phyloP scores from a whole-genome alignment of 129 eudicot genomes.

The Deinandra increscens region DNA sequence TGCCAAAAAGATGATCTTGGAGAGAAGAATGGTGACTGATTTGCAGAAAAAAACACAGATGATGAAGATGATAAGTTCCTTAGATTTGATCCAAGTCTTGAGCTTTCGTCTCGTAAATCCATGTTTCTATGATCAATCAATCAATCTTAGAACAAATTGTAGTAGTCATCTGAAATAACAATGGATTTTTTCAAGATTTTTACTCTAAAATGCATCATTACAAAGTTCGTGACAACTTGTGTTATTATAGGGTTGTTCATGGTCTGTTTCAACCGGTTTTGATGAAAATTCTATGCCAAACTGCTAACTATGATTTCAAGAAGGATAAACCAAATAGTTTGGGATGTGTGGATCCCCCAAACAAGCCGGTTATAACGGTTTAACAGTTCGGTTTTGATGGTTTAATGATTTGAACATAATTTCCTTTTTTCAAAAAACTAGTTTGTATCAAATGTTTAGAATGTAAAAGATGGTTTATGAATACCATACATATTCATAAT shows the following conservation, averaged over 20 bases:
- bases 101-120: slow-evolving; percentile 78
- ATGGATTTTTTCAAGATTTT: slow-evolving; percentile 20
- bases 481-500: background rate
- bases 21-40: slow-evolving; percentile 84
- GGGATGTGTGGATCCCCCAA: background rate
- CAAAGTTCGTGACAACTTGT: background rate
- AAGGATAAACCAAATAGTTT: background rate
- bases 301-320: background rate
- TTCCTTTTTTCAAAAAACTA: background rate
- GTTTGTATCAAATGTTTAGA: background rate
- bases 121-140: slow-evolving; percentile 36
- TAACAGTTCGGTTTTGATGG: background rate
- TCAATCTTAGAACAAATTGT: slow-evolving; percentile 24
- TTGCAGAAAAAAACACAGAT: slow-evolving; percentile 82
- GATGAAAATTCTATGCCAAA: background rate
- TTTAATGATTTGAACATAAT: background rate
- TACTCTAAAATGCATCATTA: slow-evolving; percentile 8
- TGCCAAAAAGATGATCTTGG: slow-evolving; percentile 61
- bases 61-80: slow-evolving; percentile 93
- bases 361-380: background rate
- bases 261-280: too few species aligned
- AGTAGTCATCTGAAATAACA: slow-evolving; percentile 36
- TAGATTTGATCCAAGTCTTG: slow-evolving; percentile 56
- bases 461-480: background rate
- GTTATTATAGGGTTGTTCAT: background rate